These are phyloP conservation scores for Fragaria iinumae DNA, from an alignment of 306 rosid genomes.

Conservation along the genomic window DNA sequence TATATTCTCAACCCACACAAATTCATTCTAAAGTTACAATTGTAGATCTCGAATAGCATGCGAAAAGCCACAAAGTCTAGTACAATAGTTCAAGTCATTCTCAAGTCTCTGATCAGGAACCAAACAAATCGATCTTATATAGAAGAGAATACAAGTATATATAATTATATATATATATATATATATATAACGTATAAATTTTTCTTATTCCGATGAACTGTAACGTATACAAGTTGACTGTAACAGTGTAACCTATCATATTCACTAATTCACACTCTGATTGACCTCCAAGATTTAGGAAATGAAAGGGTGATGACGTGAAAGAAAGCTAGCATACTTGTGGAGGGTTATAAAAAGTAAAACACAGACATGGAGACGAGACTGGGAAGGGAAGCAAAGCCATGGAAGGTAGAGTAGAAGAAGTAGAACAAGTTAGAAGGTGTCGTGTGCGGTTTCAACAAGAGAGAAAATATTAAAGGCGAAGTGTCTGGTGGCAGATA, in stretches of 20 bases:
- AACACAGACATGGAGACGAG: constrained; percentile 15
- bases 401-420: constrained; percentile 8
- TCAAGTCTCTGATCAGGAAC: neutral
- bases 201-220: neutral
- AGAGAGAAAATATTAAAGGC: constrained; percentile 48
- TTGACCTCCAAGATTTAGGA: constrained; percentile 14
- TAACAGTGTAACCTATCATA: neutral
- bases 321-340: constrained; percentile 10
- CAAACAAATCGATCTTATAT: neutral
- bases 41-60: neutral
- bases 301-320: constrained; percentile 29
- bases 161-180: too few relatives aligned
- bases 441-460: constrained; percentile 41
- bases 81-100: neutral
- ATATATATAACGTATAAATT: neutral
- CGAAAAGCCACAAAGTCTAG: too few relatives aligned
- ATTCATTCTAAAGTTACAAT: neutral
- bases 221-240: neutral
- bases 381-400: constrained; percentile 54
- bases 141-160: too few relatives aligned
- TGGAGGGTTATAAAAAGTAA: constrained; percentile 17
- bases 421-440: constrained; percentile 18
- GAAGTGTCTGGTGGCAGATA: constrained; percentile 63
- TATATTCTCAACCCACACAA: neutral
- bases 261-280: constrained; percentile 16